Percentiles rank a stretch among this genome's conserved stretches.
phyloP scores from a whole-genome alignment of 768 basidiomycete genomes.

The Termitomyces sp. region DNA sequence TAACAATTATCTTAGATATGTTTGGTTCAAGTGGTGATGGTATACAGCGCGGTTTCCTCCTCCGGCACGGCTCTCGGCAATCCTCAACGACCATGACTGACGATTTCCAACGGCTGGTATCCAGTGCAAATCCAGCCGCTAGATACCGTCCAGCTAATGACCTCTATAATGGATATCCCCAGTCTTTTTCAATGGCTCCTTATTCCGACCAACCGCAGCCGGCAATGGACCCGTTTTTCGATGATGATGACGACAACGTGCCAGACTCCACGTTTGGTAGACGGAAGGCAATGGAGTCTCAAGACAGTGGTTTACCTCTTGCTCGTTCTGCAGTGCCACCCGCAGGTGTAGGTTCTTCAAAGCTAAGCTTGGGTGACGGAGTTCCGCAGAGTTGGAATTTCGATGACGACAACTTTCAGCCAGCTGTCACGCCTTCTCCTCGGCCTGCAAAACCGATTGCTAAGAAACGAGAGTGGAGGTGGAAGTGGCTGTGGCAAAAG shows the following conservation, averaged over 20 bases:
- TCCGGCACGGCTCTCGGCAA: conserved; percentile 2
- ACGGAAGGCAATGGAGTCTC: conserved; percentile 42
- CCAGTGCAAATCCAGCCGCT: conserved; percentile 63
- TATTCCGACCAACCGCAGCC: conserved; percentile 41
- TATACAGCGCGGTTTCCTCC: conserved; percentile 10
- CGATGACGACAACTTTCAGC: conserved; percentile 55
- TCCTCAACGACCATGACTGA: conserved; percentile 44
- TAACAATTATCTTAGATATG: neutral
- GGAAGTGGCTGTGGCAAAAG: conserved; percentile 86
- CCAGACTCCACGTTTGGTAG: conserved; percentile 66
- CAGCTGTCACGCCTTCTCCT: conserved; percentile 31
- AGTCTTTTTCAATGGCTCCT: conserved; percentile 34
- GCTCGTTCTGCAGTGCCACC: conserved; percentile 53
- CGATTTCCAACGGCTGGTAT: conserved; percentile 71
- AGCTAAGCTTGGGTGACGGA: conserved; percentile 36
- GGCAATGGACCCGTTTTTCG: conserved; percentile 80
- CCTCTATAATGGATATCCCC: conserved; percentile 59
- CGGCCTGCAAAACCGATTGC: conserved; percentile 36
- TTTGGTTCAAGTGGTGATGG: conserved; percentile 10
- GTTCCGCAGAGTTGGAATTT: conserved; percentile 70
- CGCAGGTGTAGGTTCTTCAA: conserved; percentile 50
- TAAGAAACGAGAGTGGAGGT: conserved; percentile 44
- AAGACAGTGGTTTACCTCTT: conserved; percentile 55
- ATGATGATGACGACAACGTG: conserved; percentile 72
- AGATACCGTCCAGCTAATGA: conserved; percentile 46